A percentile compares a stretch with the other conserved stretches of the same genome.
Evolutionary conservation across 2,329 filamentous ascomycete genomes (phyloP).

Genomic region (Aspergillus sp.): DNA sequence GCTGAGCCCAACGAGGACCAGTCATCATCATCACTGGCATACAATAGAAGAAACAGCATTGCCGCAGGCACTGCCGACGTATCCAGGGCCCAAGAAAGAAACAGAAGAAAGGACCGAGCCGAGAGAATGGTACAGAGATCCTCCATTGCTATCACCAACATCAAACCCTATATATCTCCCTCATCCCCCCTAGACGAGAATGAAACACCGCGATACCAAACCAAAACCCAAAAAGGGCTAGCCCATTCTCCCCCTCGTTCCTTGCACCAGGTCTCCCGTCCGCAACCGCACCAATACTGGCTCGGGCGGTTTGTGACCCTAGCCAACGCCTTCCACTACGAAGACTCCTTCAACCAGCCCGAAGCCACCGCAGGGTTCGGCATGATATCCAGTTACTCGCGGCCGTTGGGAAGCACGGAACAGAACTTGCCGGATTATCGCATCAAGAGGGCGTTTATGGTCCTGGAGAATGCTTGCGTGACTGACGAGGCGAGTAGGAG

Average conservation of each 20-base stretch:
- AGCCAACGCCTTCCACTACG: conserved; percentile 23
- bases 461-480: conserved; percentile 25
- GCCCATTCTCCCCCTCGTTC: not conserved
- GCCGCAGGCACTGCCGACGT: not conserved
- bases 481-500: conserved; percentile 29
- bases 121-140: conserved; percentile 9
- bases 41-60: not conserved
- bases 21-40: not conserved
- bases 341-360: conserved; percentile 24
- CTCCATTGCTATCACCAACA: not conserved
- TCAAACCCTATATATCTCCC: not conserved
- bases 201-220: not conserved
- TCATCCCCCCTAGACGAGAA: not conserved
- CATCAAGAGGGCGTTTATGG: conserved; percentile 26
- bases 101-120: conserved; percentile 3
- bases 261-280: conserved; percentile 13
- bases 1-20: too few relatives aligned
- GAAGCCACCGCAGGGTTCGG: conserved; percentile 20
- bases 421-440: conserved; percentile 14
- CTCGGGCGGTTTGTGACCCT: conserved; percentile 25
- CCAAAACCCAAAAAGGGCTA: not conserved
- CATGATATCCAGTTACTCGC: conserved; percentile 15
- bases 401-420: conserved; percentile 8
- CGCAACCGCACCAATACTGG: conserved; percentile 23
- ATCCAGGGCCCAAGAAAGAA: not conserved